Evolutionary conservation across 1,139 yeast species (phyloP).

Genomic region (Scheffersomyces cryptocercus): DNA sequence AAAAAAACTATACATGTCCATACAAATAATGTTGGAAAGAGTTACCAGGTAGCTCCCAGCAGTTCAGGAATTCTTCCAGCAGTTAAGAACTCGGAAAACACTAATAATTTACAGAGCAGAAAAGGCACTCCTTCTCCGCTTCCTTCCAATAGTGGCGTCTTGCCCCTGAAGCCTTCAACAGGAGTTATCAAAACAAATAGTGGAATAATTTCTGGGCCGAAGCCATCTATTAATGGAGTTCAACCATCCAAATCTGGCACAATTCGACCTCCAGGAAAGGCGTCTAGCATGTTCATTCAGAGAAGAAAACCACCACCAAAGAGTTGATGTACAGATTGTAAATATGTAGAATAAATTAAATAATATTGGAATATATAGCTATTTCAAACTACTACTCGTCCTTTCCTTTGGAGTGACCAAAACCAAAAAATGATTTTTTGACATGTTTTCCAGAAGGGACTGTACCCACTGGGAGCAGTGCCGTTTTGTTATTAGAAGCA

Average conservation of each 20-base stretch:
- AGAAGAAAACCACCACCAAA: constrained; percentile 12
- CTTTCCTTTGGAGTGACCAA: too few species aligned
- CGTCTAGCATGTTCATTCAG: constrained; percentile 16
- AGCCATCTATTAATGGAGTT: not conserved
- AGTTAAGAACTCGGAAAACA: not conserved
- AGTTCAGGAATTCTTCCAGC: not conserved
- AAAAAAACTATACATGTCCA: too few species aligned
- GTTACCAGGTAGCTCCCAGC: too few species aligned
- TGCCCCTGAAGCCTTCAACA: constrained; percentile 1
- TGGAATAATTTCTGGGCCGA: constrained; percentile 2
- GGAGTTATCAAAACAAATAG: not conserved
- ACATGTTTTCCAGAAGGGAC: too few species aligned
- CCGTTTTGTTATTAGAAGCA: not conserved
- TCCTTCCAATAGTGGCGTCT: constrained; percentile 1
- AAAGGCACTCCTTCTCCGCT: not conserved
- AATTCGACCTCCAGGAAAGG: constrained; percentile 2
- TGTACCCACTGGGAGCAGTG: not conserved
- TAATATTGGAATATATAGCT: too few species aligned
- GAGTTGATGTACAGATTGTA: not conserved
- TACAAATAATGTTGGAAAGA: too few species aligned
- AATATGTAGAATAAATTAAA: too few species aligned
- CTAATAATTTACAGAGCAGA: not conserved
- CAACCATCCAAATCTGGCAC: constrained; percentile 8
- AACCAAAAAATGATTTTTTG: too few species aligned
- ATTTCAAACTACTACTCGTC: too few species aligned